These are phyloP conservation scores for Bipolaris cookei DNA, from an alignment of 2,329 filamentous ascomycete genomes.

Conservation along the genomic window DNA sequence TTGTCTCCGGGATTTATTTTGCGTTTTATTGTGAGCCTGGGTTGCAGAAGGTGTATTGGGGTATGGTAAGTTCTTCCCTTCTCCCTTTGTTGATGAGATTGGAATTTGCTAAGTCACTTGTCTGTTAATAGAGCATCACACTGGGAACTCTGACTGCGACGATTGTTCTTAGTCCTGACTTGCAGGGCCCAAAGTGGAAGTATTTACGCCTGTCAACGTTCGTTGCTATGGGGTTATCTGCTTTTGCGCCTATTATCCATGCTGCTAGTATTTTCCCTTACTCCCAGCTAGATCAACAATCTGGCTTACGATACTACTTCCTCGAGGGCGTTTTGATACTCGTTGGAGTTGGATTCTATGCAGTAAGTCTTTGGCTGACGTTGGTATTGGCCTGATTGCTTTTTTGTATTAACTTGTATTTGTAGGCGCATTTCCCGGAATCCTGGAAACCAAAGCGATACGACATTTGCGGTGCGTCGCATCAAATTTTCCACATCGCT, in stretches of 20 bases:
- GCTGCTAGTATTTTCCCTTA: slow-evolving; percentile 65
- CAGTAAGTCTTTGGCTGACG: slow-evolving; percentile 75
- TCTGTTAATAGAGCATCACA: slow-evolving; percentile 2
- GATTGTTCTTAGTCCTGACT: slow-evolving; percentile 79
- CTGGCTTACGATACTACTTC: slow-evolving; percentile 55
- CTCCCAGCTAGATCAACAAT: slow-evolving; percentile 67
- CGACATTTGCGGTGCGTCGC: slow-evolving; percentile 84
- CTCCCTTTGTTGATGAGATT: too few relatives aligned
- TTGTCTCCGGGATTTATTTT: slow-evolving; percentile 75
- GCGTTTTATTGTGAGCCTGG: slow-evolving; percentile 52
- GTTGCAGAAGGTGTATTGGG: slow-evolving; percentile 50
- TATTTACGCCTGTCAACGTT: slow-evolving; percentile 88
- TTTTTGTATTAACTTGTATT: slow-evolving; percentile 58
- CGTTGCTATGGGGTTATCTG: slow-evolving; percentile 82
- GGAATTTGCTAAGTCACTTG: too few relatives aligned
- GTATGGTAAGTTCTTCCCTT: slow-evolving; percentile 35
- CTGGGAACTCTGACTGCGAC: slow-evolving; percentile 71
- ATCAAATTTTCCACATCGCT: slow-evolving; percentile 92
- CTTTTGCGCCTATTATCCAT: slow-evolving; percentile 81
- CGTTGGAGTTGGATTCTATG: slow-evolving; percentile 79
- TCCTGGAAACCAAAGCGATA: slow-evolving; percentile 75
- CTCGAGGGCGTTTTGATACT: slow-evolving; percentile 47
- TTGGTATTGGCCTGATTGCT: neutral
- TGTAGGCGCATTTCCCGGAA: slow-evolving; percentile 73
- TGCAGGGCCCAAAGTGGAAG: slow-evolving; percentile 81